Evolutionary conservation across 768 basidiomycete genomes (phyloP).

Genomic region (Agrocybe praecox): DNA sequence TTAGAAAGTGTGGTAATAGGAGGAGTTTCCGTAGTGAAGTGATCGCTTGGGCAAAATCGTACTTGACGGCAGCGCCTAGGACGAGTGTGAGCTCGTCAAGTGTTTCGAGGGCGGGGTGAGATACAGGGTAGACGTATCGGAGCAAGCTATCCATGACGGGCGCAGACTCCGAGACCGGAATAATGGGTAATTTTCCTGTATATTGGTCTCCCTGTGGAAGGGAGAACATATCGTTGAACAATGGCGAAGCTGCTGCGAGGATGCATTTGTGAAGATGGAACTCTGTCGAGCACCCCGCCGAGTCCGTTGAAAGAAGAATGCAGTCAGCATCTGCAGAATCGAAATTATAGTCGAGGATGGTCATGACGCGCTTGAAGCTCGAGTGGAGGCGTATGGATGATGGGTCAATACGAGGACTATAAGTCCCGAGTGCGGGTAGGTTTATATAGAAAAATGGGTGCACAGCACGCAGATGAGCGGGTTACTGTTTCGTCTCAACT

Average conservation of each 20-base stretch:
- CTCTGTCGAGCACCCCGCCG: slow-evolving; percentile 35
- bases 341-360: slow-evolving; percentile 31
- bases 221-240: slow-evolving; percentile 71
- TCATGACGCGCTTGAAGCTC: slow-evolving; percentile 3
- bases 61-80: slow-evolving; percentile 61
- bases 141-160: slow-evolving; percentile 51
- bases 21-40: slow-evolving; percentile 53
- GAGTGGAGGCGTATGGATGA: neutral
- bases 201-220: slow-evolving; percentile 47
- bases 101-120: slow-evolving; percentile 50
- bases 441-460: slow-evolving; percentile 2
- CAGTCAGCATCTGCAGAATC: slow-evolving; percentile 28
- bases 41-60: slow-evolving; percentile 55
- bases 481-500: neutral
- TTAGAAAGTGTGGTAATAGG: slow-evolving; percentile 49
- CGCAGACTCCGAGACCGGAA: slow-evolving; percentile 58
- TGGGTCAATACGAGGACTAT: neutral
- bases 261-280: slow-evolving; percentile 67
- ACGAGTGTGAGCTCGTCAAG: slow-evolving; percentile 56
- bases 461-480: slow-evolving; percentile 2
- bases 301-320: slow-evolving; percentile 26
- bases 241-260: slow-evolving; percentile 63
- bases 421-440: neutral
- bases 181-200: slow-evolving; percentile 35
- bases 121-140: slow-evolving; percentile 63